Evolutionary conservation across 2,329 filamentous ascomycete genomes (phyloP), one percentile per base, ranked within the genome.

Genomic region (Sarocladiaceae sp.): DNA sequence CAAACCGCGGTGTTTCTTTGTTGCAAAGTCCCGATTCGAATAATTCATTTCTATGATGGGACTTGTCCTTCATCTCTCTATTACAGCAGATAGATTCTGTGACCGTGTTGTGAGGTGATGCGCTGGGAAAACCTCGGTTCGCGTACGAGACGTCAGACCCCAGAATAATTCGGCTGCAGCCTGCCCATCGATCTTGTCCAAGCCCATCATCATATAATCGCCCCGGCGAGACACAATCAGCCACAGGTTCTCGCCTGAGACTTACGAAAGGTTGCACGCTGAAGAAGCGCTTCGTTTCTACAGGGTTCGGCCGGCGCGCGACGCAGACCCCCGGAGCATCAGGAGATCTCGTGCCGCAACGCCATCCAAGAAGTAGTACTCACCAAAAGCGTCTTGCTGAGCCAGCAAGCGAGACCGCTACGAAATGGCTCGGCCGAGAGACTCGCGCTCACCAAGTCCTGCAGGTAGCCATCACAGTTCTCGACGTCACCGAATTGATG

Each of bases 371-470:
- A 60, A 63, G 62, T 66, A 65, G 54, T 61, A 53, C 60, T 64
- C 59, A 64, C 58, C 60, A 61, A 54, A 55, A 61, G 60, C 29
- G 56, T 63, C 59, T 61, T 64, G 58, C 63, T 61, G 62, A 66
- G 64, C 63, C 58, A 59, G 56, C 61, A 61, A 64, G 60, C 62
- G 15, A 31, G 41, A 12, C 59, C 59, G 57, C 57, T 59, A 62
- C 53, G 52, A n/a, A n/a, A 80, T 80, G 76, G 75, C 74, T 78
- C 76, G 76, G 68, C 76, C 70, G 68, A 78, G 72, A 75, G 75
- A 78, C 72, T 78, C 76, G 70, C 76, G 86, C 85, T 91, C 86
- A 90, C 87, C 86, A 86, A 88, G 84, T 82, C 85, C 85, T 83
- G 82, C 83, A 89, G 85, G 85, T 80, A 88, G 85, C 76, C 82